Evolutionary conservation across 1,284 basidiomycete species (phyloP).

Genomic region (Psilocybe mexicana): DNA sequence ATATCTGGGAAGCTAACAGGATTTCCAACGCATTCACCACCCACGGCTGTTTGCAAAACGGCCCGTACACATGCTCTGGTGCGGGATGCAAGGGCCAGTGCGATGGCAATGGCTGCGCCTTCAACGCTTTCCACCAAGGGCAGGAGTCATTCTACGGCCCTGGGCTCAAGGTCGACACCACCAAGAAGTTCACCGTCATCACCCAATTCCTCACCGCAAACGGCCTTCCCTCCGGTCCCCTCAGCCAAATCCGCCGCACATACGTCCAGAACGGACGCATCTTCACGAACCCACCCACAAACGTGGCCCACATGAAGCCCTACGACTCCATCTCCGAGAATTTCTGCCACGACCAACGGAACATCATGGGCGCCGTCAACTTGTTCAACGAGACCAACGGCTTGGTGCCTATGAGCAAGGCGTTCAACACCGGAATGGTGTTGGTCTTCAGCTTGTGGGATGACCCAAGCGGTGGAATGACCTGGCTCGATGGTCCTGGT

Average conservation of each 20-base stretch:
- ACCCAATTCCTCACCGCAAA: slow-evolving; percentile 55
- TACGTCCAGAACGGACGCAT: slow-evolving; percentile 52
- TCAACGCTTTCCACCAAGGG: slow-evolving; percentile 61
- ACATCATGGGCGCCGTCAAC: slow-evolving; percentile 15
- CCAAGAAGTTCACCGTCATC: slow-evolving; percentile 37
- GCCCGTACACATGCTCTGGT: slow-evolving; percentile 32
- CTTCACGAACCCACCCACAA: slow-evolving; percentile 12
- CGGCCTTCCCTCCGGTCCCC: slow-evolving; percentile 44
- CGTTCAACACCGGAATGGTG: slow-evolving; percentile 18
- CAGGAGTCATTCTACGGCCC: slow-evolving; percentile 49
- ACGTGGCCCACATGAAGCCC: slow-evolving; percentile 14
- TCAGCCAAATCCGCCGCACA: slow-evolving; percentile 54
- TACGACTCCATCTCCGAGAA: slow-evolving; percentile 12
- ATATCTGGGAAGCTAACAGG: slow-evolving; percentile 47
- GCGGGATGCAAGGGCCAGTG: slow-evolving; percentile 38
- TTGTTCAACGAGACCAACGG: slow-evolving; percentile 17
- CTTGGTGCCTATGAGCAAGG: slow-evolving; percentile 15
- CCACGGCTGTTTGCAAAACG: slow-evolving; percentile 42
- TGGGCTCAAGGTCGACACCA: slow-evolving; percentile 42
- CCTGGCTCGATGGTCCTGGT: slow-evolving; percentile 19
- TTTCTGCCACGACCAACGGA: slow-evolving; percentile 15
- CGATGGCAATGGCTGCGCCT: slow-evolving; percentile 55
- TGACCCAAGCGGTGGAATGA: slow-evolving; percentile 17
- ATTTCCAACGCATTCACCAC: slow-evolving; percentile 49
- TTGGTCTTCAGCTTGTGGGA: slow-evolving; percentile 20